Evolutionary conservation across 176 grass and related monocot species (phyloP).

Genomic region (Oryza brachyantha): DNA sequence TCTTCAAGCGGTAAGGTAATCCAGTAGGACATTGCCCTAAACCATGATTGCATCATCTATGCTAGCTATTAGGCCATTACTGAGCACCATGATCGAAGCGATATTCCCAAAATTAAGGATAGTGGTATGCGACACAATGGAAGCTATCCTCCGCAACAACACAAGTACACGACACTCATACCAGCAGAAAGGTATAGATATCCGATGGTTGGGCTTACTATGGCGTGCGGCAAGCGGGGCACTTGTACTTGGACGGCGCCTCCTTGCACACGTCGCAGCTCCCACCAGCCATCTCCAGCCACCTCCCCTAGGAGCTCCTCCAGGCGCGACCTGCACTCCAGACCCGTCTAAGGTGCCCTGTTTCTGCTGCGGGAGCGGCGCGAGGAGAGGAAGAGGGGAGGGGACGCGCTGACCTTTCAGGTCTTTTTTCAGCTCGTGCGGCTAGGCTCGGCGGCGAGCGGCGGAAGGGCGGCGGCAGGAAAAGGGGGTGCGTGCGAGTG

Average conservation of each 20-base stretch:
- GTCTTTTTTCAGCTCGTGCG: neutral
- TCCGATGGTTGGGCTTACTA: slow-evolving; percentile 57
- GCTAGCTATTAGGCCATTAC: neutral
- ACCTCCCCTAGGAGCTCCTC: neutral
- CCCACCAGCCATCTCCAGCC: slow-evolving; percentile 31
- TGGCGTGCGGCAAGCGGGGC: slow-evolving; percentile 66
- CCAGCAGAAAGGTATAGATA: neutral
- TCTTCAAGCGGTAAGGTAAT: neutral
- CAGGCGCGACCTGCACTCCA: neutral
- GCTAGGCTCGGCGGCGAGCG: neutral
- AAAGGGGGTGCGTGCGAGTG: neutral
- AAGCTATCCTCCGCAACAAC: neutral
- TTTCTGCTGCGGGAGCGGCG: neutral
- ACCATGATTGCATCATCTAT: neutral
- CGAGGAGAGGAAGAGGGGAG: neutral
- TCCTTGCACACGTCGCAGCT: slow-evolving; percentile 73
- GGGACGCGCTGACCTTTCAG: neutral
- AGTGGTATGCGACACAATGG: neutral
- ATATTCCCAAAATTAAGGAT: neutral
- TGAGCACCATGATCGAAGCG: neutral
- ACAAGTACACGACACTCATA: no score
- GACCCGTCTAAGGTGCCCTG: neutral
- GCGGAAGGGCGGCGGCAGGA: neutral
- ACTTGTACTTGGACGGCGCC: slow-evolving; percentile 88
- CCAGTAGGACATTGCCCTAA: neutral